These are phyloP conservation scores for Fusarium aywerte DNA, from an alignment of 2,329 filamentous ascomycete species.

Conservation along the genomic window DNA sequence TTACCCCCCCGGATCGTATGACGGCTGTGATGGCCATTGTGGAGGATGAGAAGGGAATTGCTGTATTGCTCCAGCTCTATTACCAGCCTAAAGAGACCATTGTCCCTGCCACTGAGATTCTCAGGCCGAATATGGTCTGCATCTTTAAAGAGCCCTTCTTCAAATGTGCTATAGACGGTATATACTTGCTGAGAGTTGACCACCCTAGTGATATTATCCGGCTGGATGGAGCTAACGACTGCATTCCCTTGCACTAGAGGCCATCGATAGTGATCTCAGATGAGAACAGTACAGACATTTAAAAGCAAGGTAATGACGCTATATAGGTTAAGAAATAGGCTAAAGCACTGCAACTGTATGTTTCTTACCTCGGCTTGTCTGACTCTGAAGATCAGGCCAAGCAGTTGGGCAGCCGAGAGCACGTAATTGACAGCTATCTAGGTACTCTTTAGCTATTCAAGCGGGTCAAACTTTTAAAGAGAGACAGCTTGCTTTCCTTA, in stretches of 20 bases:
- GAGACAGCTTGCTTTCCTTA: conserved; percentile 48
- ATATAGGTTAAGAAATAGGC: conserved; percentile 46
- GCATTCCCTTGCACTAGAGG: conserved; percentile 55
- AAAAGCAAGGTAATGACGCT: conserved; percentile 50
- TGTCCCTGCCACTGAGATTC: conserved; percentile 48
- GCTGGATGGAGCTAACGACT: conserved; percentile 51
- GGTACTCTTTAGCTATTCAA: conserved; percentile 10
- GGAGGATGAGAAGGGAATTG: conserved; percentile 53
- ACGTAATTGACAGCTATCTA: background rate
- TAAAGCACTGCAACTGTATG: conserved; percentile 49
- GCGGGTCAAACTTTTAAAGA: conserved; percentile 44
- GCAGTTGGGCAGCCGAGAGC: background rate
- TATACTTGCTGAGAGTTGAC: conserved; percentile 61
- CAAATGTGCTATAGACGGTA: conserved; percentile 52
- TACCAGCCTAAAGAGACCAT: conserved; percentile 54
- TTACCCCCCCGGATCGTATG: conserved; percentile 32
- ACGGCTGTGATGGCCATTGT: conserved; percentile 47
- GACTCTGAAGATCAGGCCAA: background rate
- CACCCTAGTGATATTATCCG: conserved; percentile 61
- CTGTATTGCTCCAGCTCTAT: conserved; percentile 53
- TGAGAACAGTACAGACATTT: background rate
- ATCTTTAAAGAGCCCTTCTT: conserved; percentile 67
- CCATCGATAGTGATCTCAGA: background rate
- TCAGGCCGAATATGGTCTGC: conserved; percentile 46
- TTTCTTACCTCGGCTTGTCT: background rate